Evolutionary conservation across 495 filamentous ascomycete genomes (phyloP).

Genomic region (Parathielavia appendiculata): DNA sequence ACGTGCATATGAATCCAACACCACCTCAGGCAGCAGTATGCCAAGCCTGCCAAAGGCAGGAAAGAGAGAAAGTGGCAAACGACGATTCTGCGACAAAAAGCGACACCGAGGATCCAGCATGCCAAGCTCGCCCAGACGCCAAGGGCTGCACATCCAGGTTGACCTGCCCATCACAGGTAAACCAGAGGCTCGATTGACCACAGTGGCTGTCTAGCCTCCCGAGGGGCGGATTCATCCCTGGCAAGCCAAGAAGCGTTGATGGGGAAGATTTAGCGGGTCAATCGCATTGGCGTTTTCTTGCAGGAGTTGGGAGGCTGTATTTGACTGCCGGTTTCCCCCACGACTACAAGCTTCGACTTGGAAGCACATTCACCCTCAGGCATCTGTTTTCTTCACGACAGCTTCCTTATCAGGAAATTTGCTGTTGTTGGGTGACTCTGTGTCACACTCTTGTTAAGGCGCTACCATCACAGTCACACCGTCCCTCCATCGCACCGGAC

Average conservation of each 20-base stretch:
- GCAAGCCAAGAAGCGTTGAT: neutral
- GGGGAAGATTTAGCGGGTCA: neutral
- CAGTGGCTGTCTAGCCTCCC: neutral
- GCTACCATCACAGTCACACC: no score
- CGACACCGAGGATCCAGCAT: constrained; percentile 1
- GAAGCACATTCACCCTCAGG: no score
- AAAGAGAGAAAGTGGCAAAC: no score
- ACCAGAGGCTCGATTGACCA: neutral
- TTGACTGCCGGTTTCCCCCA: neutral
- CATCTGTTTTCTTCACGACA: no score
- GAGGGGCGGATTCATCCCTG: neutral
- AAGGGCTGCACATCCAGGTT: constrained; percentile 5
- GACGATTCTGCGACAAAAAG: neutral
- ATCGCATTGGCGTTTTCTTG: no score
- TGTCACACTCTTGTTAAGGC: no score
- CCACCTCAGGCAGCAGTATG: neutral
- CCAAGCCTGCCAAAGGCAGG: no score
- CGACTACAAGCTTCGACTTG: neutral
- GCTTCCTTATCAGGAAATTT: no score
- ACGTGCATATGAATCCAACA: no score
- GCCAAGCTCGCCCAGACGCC: constrained; percentile 14
- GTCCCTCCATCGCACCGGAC: neutral
- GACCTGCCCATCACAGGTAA: neutral
- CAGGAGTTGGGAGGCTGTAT: neutral
- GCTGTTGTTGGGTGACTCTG: no score